Conservation (phyloP, 805 yeast species). For the Dipodascopsis tothii region DNA sequence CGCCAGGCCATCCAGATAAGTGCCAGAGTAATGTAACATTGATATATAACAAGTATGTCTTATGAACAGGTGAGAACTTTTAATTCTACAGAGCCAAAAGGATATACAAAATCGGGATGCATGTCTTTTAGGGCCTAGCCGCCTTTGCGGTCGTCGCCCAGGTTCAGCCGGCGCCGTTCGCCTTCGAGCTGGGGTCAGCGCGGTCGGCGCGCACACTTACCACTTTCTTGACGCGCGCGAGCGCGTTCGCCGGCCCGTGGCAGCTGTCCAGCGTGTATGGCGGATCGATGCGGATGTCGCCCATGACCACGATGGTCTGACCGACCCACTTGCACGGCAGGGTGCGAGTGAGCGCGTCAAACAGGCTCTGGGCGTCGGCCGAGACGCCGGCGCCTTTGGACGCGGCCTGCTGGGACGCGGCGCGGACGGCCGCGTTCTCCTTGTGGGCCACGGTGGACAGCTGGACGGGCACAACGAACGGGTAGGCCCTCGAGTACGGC, state of each 20-base stretch:
- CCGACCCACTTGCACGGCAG: conserved; percentile 42
- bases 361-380: conserved; percentile 40
- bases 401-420: conserved; percentile 25
- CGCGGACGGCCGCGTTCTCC: conserved; percentile 27
- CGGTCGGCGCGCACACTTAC: conserved; percentile 27
- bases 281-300: conserved; percentile 40
- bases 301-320: conserved; percentile 40
- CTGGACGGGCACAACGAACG: conserved; percentile 33
- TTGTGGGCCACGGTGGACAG: conserved; percentile 28
- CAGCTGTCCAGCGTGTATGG: conserved; percentile 37
- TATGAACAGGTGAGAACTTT: no score
- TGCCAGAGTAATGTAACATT: no score
- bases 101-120: background rate
- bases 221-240: conserved; percentile 40
- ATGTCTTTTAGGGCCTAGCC: background rate
- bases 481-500: conserved; percentile 30
- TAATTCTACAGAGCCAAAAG: background rate
- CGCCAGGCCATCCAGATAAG: no score
- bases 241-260: conserved; percentile 31
- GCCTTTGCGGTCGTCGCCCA: conserved; percentile 22
- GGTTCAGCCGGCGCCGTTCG: conserved; percentile 41
- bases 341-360: conserved; percentile 34
- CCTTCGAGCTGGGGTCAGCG: conserved; percentile 29
- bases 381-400: conserved; percentile 35
- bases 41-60: no score